Evolutionary conservation across 257 asterid species (phyloP), one percentile per base, ranked within the genome.

Genomic region (Plantago ovata): DNA sequence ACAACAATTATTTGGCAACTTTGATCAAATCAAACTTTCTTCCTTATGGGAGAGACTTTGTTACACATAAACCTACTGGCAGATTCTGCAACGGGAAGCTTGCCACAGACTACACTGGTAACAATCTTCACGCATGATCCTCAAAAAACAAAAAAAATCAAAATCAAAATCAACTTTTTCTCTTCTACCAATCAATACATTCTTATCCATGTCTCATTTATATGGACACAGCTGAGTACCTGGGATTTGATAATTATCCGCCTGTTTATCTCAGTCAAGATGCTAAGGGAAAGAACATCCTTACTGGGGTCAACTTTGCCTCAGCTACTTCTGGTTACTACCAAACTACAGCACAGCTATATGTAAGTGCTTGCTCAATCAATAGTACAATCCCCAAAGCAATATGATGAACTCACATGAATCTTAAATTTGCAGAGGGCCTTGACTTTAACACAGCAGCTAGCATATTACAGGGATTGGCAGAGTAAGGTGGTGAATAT

Each of bases 281-380:
- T 19, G 94, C 89, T 23, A 53, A 18, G 42, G 91, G 95, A 60
- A 61, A 40, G 33, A 75, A 58, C 45, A 79, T 83, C 38, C 81
- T 84, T 24, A 69, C 66, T 4, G 96, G 96, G 10, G 87, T 61
- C 65, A 90, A 91, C 76, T 87, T 91, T 39, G 96, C 95, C 7
- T 91, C 98, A 3, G 95, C 96, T 50, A 91, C 96, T 63, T 87
- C 98, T 21, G 98, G 96, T 33, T 87, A 91, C 65, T 87, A 76
- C 20, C 95, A 87, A 45, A 44, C 64, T 56, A 91, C 98, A 10
- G 83, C 94, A 10, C 71, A 68, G 28, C 64, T 87, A 45, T 84
- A 76, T 66, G 96, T 84, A 75, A 76, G 71, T 58, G 6, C 20
- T 19, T 28, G 36, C 36, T 28, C 4, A 8, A 4, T 3, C 36